These are phyloP conservation scores for Lophiostoma macrostomum DNA, from an alignment of 495 filamentous ascomycete species.

Conservation along the genomic window DNA sequence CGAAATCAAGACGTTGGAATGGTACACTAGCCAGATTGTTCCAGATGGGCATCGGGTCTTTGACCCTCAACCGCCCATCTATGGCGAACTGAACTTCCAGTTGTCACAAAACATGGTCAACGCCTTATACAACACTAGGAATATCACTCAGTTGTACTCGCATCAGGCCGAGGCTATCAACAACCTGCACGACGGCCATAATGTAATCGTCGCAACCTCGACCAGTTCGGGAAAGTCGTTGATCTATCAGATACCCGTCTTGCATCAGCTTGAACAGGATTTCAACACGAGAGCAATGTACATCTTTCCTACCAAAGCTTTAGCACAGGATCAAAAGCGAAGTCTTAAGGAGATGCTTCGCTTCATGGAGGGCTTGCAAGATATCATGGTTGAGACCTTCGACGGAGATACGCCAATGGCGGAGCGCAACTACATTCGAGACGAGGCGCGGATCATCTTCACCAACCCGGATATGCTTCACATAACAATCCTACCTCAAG, in stretches of 20 bases:
- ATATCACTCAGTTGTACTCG: slow-evolving; percentile 83
- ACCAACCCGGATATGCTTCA: slow-evolving; percentile 99
- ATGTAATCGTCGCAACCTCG: slow-evolving; percentile 92
- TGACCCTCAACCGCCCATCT: slow-evolving; percentile 77
- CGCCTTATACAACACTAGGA: slow-evolving; percentile 83
- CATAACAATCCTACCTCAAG: slow-evolving; percentile 87
- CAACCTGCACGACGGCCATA: slow-evolving; percentile 71
- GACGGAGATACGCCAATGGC: slow-evolving; percentile 90
- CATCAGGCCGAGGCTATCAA: slow-evolving; percentile 97
- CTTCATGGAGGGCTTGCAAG: slow-evolving; percentile 74
- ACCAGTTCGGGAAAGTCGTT: slow-evolving; percentile 95
- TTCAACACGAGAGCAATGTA: slow-evolving; percentile 82
- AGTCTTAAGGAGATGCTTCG: slow-evolving; percentile 80
- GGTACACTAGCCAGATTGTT: slow-evolving; percentile 92
- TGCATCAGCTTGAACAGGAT: slow-evolving; percentile 82
- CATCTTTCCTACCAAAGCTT: slow-evolving; percentile 96
- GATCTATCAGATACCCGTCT: slow-evolving; percentile 92
- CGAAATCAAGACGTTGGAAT: slow-evolving; percentile 75
- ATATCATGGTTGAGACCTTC: slow-evolving; percentile 82
- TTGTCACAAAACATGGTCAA: slow-evolving; percentile 91
- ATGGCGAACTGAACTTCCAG: slow-evolving; percentile 79
- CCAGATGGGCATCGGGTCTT: slow-evolving; percentile 92
- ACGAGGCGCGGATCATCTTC: slow-evolving; percentile 90
- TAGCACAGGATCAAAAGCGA: slow-evolving; percentile 91
- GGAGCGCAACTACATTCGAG: slow-evolving; percentile 73